Conservation (phyloP, 331 rosid species). For the Malus hybrid region DNA sequence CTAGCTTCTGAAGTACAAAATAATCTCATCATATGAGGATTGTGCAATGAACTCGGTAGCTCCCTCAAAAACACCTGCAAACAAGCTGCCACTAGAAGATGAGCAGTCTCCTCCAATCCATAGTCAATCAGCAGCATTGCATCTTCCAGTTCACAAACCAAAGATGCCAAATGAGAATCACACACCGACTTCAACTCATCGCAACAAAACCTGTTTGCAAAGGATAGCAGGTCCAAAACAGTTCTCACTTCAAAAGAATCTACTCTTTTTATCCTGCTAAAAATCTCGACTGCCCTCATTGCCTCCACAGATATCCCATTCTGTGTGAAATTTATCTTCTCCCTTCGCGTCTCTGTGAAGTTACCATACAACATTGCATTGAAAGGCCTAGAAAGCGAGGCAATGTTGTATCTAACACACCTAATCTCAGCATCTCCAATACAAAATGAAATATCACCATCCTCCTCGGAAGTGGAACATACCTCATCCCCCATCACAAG, state of each 20-base stretch:
- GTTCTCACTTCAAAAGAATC: constrained; percentile 28
- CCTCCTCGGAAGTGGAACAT: constrained; percentile 52
- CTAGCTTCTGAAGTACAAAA: constrained; percentile 68
- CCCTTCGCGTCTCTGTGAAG: constrained; percentile 59
- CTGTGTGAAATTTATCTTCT: constrained; percentile 58
- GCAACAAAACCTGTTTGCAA: constrained; percentile 71
- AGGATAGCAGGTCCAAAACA: constrained; percentile 55
- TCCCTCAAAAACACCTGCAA: constrained; percentile 79
- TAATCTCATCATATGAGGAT: constrained; percentile 34
- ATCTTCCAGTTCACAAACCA: constrained; percentile 55
- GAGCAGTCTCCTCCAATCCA: constrained; percentile 68
- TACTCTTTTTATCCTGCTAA: constrained; percentile 60
- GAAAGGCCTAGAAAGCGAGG: constrained; percentile 61
- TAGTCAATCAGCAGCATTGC: constrained; percentile 59
- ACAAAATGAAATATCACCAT: constrained; percentile 51
- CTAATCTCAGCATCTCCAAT: constrained; percentile 59
- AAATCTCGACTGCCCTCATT: constrained; percentile 56
- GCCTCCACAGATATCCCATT: constrained; percentile 55
- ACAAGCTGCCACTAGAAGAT: constrained; percentile 77
- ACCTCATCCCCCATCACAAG: constrained; percentile 19
- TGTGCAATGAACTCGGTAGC: constrained; percentile 54
- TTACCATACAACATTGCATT: constrained; percentile 71
- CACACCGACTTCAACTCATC: constrained; percentile 81
- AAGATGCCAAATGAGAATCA: constrained; percentile 55
- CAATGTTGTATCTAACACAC: constrained; percentile 53